A percentile compares a stretch with the other conserved stretches of the same genome.
phyloP scores from a whole-genome alignment of 2,329 filamentous ascomycete genomes.

The Colletotrichum melonis region DNA sequence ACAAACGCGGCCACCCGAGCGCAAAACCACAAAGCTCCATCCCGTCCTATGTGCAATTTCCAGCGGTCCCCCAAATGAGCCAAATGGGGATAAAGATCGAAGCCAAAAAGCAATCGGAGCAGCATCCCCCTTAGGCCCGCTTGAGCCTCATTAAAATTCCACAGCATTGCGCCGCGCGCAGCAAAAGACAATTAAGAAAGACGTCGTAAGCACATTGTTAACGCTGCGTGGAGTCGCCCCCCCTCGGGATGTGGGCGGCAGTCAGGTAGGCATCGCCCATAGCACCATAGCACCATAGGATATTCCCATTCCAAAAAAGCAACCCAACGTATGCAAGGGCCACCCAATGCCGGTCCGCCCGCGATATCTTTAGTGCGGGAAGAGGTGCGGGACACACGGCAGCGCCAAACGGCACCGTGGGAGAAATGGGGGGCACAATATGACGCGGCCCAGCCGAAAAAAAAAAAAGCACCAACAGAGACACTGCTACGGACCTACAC shows the following conservation, averaged over 20 bases:
- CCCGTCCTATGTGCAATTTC: too few species aligned
- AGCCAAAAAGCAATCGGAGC: too few species aligned
- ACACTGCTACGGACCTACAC: neutral
- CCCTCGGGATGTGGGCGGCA: constrained; percentile 24
- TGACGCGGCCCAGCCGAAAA: constrained; percentile 30
- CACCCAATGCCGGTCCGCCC: neutral
- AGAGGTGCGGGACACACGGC: constrained; percentile 16
- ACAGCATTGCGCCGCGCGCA: too few species aligned
- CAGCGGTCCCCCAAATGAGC: too few species aligned
- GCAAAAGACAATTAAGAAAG: too few species aligned
- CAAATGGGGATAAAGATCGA: too few species aligned
- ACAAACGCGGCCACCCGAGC: neutral
- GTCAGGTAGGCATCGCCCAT: too few species aligned
- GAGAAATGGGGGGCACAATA: neutral
- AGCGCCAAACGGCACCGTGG: constrained; percentile 5
- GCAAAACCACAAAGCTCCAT: too few species aligned
- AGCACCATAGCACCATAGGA: neutral
- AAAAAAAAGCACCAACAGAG: neutral
- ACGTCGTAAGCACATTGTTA: too few species aligned
- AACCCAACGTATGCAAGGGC: neutral
- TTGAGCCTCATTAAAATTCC: too few species aligned
- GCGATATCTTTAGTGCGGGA: constrained; percentile 5
- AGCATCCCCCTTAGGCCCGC: too few species aligned
- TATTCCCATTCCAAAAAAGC: neutral
- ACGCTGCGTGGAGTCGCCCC: too few species aligned